phyloP scores from a whole-genome alignment of 441 rosid species.

The Mallotus repandus region DNA sequence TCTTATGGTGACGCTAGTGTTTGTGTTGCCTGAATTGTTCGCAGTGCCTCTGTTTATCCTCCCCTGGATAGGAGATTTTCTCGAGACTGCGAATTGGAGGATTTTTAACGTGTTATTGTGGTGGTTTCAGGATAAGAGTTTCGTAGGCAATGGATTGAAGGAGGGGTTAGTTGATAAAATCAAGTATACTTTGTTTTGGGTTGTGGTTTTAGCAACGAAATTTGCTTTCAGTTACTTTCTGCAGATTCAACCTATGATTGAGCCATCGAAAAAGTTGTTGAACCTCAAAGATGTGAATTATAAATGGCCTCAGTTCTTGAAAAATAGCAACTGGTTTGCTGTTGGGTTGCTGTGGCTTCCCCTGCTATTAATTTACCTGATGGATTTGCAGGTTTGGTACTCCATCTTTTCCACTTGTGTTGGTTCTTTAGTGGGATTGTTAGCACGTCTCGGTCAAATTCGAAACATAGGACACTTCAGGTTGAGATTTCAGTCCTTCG shows the following conservation, averaged over 20 bases:
- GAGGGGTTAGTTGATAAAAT: slow-evolving; percentile 77
- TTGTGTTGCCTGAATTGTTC: slow-evolving; percentile 64
- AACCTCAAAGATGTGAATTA: slow-evolving; percentile 38
- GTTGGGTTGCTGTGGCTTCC: slow-evolving; percentile 79
- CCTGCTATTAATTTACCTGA: slow-evolving; percentile 67
- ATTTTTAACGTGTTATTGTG: slow-evolving; percentile 61
- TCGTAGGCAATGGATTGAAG: slow-evolving; percentile 83
- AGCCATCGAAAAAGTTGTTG: slow-evolving; percentile 52
- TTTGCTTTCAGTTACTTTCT: slow-evolving; percentile 75
- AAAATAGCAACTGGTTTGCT: slow-evolving; percentile 63
- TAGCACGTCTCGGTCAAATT: slow-evolving; percentile 85
- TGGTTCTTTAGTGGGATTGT: slow-evolving; percentile 76
- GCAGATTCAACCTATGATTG: slow-evolving; percentile 79
- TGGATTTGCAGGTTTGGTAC: slow-evolving; percentile 93
- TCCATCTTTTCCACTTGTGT: slow-evolving; percentile 71
- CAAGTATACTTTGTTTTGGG: slow-evolving; percentile 73
- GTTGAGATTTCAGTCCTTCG: slow-evolving; percentile 87
- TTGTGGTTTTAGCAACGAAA: slow-evolving; percentile 66
- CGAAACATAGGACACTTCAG: slow-evolving; percentile 75
- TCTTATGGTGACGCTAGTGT: slow-evolving; percentile 56
- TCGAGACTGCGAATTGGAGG: slow-evolving; percentile 48
- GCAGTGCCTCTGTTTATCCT: slow-evolving; percentile 57
- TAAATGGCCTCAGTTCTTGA: slow-evolving; percentile 57
- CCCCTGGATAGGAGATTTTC: slow-evolving; percentile 64
- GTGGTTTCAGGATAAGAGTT: slow-evolving; percentile 90